Evolutionary conservation across 495 filamentous ascomycete species (phyloP).

Genomic region (Physcia stellaris): DNA sequence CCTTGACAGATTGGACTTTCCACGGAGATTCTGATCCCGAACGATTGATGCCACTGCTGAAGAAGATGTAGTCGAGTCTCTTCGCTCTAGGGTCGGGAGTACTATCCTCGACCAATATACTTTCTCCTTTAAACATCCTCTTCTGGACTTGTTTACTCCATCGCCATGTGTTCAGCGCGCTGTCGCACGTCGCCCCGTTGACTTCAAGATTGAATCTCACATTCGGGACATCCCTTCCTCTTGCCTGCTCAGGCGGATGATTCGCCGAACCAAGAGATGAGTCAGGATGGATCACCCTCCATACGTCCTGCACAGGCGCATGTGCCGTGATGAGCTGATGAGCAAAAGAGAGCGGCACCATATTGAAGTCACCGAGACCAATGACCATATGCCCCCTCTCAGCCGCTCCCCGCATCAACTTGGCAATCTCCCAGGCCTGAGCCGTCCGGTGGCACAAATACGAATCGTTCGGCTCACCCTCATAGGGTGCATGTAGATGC

Average conservation of each 20-base stretch:
- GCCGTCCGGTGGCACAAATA: constrained; percentile 83
- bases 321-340: constrained; percentile 70
- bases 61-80: constrained; percentile 91
- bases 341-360: constrained; percentile 76
- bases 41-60: constrained; percentile 31
- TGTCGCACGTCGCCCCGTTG: constrained; percentile 83
- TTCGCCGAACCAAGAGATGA: constrained; percentile 59
- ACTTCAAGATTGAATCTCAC: constrained; percentile 61
- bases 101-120: constrained; percentile 39
- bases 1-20: constrained; percentile 49
- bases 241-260: constrained; percentile 43
- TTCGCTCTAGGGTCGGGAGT: constrained; percentile 60
- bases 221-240: constrained; percentile 41
- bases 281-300: constrained; percentile 68
- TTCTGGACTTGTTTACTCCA: constrained; percentile 58
- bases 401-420: constrained; percentile 71
- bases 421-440: constrained; percentile 95
- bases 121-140: constrained; percentile 43
- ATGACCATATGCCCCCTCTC: constrained; percentile 77
- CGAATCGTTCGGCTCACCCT: constrained; percentile 62
- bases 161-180: constrained; percentile 80
- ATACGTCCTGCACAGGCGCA: constrained; percentile 67
- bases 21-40: constrained; percentile 29
- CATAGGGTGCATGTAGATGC: constrained; percentile 86
- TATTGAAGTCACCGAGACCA: constrained; percentile 88